Base-by-base conservation (phyloP, 768 basidiomycete genomes). In the Piloderma croceum region DNA sequence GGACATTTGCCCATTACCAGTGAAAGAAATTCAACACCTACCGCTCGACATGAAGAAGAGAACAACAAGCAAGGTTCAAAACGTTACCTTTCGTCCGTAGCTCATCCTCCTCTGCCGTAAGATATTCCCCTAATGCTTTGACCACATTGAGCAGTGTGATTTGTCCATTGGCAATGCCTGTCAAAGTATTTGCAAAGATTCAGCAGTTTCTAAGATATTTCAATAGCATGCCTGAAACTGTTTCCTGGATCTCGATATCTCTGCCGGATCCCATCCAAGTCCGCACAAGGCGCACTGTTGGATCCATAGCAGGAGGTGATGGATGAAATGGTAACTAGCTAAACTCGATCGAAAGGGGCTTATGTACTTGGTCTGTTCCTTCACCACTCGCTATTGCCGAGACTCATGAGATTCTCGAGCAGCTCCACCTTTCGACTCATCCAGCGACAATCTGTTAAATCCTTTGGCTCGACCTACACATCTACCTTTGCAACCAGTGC, bases 11-110 rank as follows among this genome's bases (percentile, higher is more conserved):
- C 67, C 29, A 98, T 64, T 7, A 93, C 73, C 12, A 76, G 65
- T 0, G 91, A 81, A 21, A 99, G 71, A 42, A 98, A 71, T 33
- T 81, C 82, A 15, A 98, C 80, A 24, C 93, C 96, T 99, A 45
- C 12, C 42, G 33, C 35, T 39, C 39, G 41, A 41, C 31, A 44
- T 46, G 44, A 45, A 37, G 32, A 41, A 43, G 34, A 35, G 35
- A 21, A 19, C 13, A 46, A 38, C 21, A 29, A 38, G 7, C 36
- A 20, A 35, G 18, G 19, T 31, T 18, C 3, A 17, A 35, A 36
- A 32, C 29, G 52, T 34, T 44, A 90, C 94, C 94, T 70, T 90
- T 90, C 7, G 77, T 75, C 21, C 94, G 74, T 9, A 84, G 60
- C 4, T 70, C 67, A 50, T 83, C 87, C 40, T 94, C 86, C 42